These are phyloP conservation scores for Penicillium simplicissimum DNA, from an alignment of 495 filamentous ascomycete species.

Conservation along the genomic window DNA sequence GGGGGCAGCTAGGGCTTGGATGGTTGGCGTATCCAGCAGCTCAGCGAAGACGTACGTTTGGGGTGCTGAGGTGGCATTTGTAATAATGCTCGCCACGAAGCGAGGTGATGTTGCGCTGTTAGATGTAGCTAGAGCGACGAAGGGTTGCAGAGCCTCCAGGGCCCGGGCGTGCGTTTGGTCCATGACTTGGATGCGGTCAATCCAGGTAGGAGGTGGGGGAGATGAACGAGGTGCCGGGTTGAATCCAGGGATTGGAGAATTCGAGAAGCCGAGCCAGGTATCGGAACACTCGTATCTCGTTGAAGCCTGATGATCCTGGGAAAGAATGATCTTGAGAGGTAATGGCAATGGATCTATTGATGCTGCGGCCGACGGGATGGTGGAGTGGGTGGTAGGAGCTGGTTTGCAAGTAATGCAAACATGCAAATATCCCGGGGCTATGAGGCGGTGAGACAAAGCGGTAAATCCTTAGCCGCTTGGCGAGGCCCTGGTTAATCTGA, in stretches of 20 bases:
- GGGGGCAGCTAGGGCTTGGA: slow-evolving; percentile 66
- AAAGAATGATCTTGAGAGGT: background rate
- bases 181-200: slow-evolving; percentile 51
- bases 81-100: slow-evolving; percentile 81
- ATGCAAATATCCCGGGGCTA: background rate
- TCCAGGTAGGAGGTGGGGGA: slow-evolving; percentile 18
- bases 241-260: slow-evolving; percentile 7
- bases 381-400: slow-evolving; percentile 4
- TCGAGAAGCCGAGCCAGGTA: background rate
- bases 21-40: slow-evolving; percentile 78
- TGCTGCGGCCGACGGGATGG: background rate
- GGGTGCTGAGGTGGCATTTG: slow-evolving; percentile 80
- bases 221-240: background rate
- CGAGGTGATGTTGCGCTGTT: slow-evolving; percentile 71
- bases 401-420: slow-evolving; percentile 32
- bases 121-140: slow-evolving; percentile 82
- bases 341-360: background rate
- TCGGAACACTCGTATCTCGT: background rate
- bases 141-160: slow-evolving; percentile 84
- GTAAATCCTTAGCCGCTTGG: background rate
- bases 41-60: slow-evolving; percentile 95
- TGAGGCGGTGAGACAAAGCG: background rate
- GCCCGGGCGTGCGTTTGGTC: slow-evolving; percentile 75
- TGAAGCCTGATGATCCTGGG: background rate
- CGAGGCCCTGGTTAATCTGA: background rate